Base-by-base conservation (phyloP, 179 eudicot genomes). In the Beta corolliflora region DNA sequence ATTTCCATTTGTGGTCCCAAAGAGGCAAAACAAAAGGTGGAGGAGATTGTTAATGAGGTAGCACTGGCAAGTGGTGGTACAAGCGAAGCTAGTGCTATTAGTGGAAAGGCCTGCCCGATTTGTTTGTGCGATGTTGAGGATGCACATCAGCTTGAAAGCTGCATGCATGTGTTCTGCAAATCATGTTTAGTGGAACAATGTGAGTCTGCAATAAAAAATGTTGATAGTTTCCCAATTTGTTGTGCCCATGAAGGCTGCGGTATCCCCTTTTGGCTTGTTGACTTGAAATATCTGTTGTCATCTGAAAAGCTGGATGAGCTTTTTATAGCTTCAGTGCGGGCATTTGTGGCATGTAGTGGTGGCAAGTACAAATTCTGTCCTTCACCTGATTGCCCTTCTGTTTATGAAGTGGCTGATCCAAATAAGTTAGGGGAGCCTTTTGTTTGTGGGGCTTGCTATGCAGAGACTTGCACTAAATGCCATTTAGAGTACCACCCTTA, bases 361-460 rank as follows among this genome's bases (percentile, higher is more conserved):
- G 95, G 97, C 4, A 55, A 55, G 18, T 92, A 86, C 86, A 48
- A 91, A 79, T 96, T 89, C 82, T 96, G 99, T 83, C 99, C 99
- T 16, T 94, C 99, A 11, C 98, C 99, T 0, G 99, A 96, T 81
- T 96, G 99, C 73, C 97, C 97, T 14, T 89, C 94, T 0, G 90
- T 96, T 21, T 96, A 96, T 63, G 81, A 73, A 77, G 93, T 92
- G 19, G 86, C 89, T 0, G 86, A 74, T 31, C 68, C 85, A 0
- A 85, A 25, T 19, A 72, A 66, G 12, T 73, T 78, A 0, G 90
- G 87, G 9, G 83, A 83, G 70, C 91, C 90, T 52, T 96, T 94
- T 73, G 77, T 82, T 1, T 96, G 99, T 55, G 99, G 94, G 75
- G 97, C 94, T 10, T 96, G 99, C 86, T 91, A 82, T 25, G 86